Evolutionary conservation across 2,329 filamentous ascomycete species (phyloP).

Genomic region (Aspergillus proliferans): DNA sequence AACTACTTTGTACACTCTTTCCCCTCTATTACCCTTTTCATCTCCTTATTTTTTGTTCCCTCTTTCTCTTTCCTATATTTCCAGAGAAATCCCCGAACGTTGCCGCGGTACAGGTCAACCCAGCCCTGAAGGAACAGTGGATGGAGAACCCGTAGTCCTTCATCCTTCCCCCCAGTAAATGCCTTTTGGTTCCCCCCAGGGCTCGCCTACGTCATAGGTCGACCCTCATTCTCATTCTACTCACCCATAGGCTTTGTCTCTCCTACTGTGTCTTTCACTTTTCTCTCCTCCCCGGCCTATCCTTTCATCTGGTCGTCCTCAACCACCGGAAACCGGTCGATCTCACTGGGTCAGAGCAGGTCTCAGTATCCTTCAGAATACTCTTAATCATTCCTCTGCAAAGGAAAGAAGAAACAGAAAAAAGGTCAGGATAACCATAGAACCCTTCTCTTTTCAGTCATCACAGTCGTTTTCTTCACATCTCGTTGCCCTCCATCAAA

Average conservation of each 20-base stretch:
- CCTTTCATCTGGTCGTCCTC: slow-evolving; percentile 8
- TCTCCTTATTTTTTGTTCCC: slow-evolving; percentile 8
- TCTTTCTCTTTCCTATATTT: slow-evolving; percentile 1
- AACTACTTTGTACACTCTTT: background rate
- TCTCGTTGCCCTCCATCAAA: background rate
- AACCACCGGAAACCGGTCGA: slow-evolving; percentile 17
- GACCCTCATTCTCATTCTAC: slow-evolving; percentile 5
- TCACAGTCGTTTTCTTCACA: no score
- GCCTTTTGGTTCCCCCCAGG: slow-evolving; percentile 10
- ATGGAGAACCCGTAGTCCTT: background rate
- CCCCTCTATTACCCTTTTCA: background rate
- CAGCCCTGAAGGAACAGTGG: background rate
- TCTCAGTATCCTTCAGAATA: slow-evolving; percentile 11
- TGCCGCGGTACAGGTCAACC: background rate
- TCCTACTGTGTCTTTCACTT: background rate
- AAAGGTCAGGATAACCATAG: no score
- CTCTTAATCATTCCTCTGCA: no score
- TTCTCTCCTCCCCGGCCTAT: background rate
- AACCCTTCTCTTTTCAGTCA: no score
- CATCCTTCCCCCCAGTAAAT: background rate
- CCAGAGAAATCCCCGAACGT: background rate
- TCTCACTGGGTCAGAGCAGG: slow-evolving; percentile 14
- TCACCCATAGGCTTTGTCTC: background rate
- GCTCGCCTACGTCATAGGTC: slow-evolving; percentile 27
- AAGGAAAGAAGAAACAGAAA: no score